Base-by-base conservation (phyloP, 1,284 basidiomycete genomes). In the Apiotrichum akiyoshidainum region DNA sequence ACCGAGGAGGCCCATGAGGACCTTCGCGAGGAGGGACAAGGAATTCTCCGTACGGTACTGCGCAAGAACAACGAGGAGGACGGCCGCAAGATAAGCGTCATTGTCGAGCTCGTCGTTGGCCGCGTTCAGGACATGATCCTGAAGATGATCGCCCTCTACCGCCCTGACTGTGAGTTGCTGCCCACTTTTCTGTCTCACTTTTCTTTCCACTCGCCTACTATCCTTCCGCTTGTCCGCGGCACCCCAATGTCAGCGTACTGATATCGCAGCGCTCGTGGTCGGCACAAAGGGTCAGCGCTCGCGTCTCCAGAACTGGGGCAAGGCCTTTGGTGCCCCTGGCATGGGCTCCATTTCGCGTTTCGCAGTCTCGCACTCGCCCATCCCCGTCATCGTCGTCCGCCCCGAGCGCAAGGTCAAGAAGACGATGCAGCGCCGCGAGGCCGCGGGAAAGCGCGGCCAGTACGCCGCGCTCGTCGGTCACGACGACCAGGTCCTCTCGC, bases 61-160 rank as follows among this genome's bases (percentile, higher is more conserved):
- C 86, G 86, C 65, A 90, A 90, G 79, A 90, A 88, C 67, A 83
- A 85, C 46, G 88, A 92, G 68, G 89, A 92, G 57, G 81, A 87
- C 9, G 85, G 89, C 37, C 85, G 91, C 50, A 89, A 87, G 87
- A 84, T 98, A 39, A 94, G 90, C 0, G 85, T 98, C 61, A 88
- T 96, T 51, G 86, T 98, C 57, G 95, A 98, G 79, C 94, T 91
- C 70, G 89, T 97, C 44, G 90, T 92, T 1, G 95, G 95, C 37
- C 87, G 87, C 62, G 86, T 96, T 8, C 89, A 90, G 0, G 85
- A 88, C 57, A 93, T 90, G 11, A 87, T 98, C 61, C 89, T 93
- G 69, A 87, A 92, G 50, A 85, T 99, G 65, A 95, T 98, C 63
- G 90, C 92, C 2, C 85, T 98, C 41, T 98, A 99, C 72, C 86